These are phyloP conservation scores for Suillus cothurnatus DNA, from an alignment of 768 basidiomycete genomes.

Conservation along the genomic window DNA sequence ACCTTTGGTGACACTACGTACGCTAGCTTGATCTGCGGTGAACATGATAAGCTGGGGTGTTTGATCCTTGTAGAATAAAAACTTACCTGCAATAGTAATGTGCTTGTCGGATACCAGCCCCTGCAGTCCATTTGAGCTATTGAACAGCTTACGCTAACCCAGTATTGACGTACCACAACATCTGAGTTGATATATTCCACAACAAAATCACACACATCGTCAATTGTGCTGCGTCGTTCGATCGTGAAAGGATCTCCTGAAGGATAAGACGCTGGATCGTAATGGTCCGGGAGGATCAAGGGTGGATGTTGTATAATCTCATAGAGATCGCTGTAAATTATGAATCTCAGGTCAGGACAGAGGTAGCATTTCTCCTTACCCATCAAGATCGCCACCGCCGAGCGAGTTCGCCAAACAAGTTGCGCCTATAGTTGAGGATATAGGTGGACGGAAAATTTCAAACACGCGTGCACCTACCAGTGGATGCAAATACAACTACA, in stretches of 20 bases:
- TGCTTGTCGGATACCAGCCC: slow-evolving; percentile 71
- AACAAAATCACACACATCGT: slow-evolving; percentile 79
- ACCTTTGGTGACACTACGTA: slow-evolving; percentile 26
- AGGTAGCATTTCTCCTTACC: slow-evolving; percentile 43
- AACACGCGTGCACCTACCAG: slow-evolving; percentile 41
- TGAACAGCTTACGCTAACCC: background rate
- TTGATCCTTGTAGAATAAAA: background rate
- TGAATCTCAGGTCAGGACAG: background rate
- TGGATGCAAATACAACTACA: slow-evolving; percentile 69
- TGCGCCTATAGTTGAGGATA: slow-evolving; percentile 38
- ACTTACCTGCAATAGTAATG: slow-evolving; percentile 68
- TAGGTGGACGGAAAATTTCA: background rate
- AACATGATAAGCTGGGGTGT: background rate
- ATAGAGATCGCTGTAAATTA: slow-evolving; percentile 56
- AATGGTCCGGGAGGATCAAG: slow-evolving; percentile 54
- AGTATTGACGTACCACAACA: slow-evolving; percentile 54
- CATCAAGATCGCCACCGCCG: slow-evolving; percentile 80
- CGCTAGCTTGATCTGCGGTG: slow-evolving; percentile 68
- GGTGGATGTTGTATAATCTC: slow-evolving; percentile 57
- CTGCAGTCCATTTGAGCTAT: slow-evolving; percentile 35
- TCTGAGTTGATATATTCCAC: slow-evolving; percentile 86
- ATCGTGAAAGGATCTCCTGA: slow-evolving; percentile 40
- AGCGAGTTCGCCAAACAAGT: slow-evolving; percentile 71
- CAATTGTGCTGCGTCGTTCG: slow-evolving; percentile 52
- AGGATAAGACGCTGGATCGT: slow-evolving; percentile 55